These are phyloP conservation scores for Colletotrichum spinosum DNA, from an alignment of 2,329 filamentous ascomycete species.

Conservation along the genomic window DNA sequence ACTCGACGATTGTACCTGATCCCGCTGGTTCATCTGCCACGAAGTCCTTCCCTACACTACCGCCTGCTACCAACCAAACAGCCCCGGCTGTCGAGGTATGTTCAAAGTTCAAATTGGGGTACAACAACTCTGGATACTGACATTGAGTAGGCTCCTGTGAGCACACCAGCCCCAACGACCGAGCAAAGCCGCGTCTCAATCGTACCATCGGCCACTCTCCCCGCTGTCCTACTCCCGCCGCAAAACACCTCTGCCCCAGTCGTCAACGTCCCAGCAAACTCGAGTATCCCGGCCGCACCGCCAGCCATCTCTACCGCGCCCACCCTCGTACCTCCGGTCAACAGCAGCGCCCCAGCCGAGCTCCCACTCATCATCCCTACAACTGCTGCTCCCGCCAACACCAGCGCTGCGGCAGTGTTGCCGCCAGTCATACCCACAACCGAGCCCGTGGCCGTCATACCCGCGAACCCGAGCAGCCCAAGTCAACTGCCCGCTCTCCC, in stretches of 20 bases:
- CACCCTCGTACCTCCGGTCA: not conserved
- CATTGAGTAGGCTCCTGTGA: not conserved
- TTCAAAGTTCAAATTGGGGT: not conserved
- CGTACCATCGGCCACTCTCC: constrained; percentile 28
- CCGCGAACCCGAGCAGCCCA: constrained; percentile 4
- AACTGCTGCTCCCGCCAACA: not conserved
- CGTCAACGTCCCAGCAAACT: not conserved
- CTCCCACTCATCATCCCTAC: not conserved
- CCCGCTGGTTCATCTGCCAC: not conserved
- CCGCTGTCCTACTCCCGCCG: not conserved
- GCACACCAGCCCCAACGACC: not conserved
- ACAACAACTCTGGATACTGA: not conserved
- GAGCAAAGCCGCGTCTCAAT: constrained; percentile 26
- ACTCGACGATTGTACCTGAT: constrained; percentile 1
- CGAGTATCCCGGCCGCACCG: not conserved
- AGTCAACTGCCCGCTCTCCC: constrained; percentile 12
- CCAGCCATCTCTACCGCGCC: not conserved
- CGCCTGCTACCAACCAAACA: constrained; percentile 21
- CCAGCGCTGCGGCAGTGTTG: not conserved
- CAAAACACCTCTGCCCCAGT: constrained; percentile 3
- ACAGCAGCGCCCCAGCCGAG: not conserved
- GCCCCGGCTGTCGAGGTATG: not conserved
- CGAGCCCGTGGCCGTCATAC: not conserved
- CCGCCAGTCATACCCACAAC: constrained; percentile 4
- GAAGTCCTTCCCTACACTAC: constrained; percentile 1